phyloP scores from a whole-genome alignment of 768 basidiomycete genomes.

The Calocybe cyanea region DNA sequence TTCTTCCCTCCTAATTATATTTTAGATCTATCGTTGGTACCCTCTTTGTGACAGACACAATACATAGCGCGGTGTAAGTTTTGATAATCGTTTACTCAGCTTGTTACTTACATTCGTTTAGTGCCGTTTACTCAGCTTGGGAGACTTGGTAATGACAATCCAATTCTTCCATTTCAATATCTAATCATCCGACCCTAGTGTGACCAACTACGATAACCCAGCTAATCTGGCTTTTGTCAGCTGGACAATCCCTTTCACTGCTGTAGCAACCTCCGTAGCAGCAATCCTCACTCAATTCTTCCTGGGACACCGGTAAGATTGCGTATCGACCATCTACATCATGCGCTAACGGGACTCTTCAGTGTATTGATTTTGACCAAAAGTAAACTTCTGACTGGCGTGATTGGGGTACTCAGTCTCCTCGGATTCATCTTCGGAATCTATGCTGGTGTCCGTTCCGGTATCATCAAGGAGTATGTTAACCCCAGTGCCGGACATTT shows the following conservation, averaged over 20 bases:
- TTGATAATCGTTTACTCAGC: constrained; percentile 1
- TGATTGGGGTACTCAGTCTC: constrained; percentile 34
- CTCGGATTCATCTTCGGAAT: constrained; percentile 41
- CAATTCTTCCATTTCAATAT: background rate
- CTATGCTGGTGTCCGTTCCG: constrained; percentile 38
- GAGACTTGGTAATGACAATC: constrained; percentile 19
- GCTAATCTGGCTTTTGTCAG: constrained; percentile 29
- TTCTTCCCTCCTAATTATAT: background rate
- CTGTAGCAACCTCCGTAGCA: constrained; percentile 40
- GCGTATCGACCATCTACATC: background rate
- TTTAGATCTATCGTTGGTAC: constrained; percentile 25
- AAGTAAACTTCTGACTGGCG: constrained; percentile 27
- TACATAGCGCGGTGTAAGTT: constrained; percentile 30
- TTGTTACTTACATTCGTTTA: constrained; percentile 6
- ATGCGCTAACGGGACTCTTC: background rate
- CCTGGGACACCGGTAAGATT: constrained; percentile 40
- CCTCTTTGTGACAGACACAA: constrained; percentile 28
- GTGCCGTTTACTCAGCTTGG: constrained; percentile 29
- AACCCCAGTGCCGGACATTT: background rate
- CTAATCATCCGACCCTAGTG: constrained; percentile 27
- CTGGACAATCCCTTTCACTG: constrained; percentile 53
- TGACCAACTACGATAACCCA: constrained; percentile 36
- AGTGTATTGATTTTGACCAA: constrained; percentile 35
- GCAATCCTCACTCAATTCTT: constrained; percentile 50
- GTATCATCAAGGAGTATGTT: constrained; percentile 37